A percentile compares a stretch with the other conserved stretches of the same genome.
Evolutionary conservation across 2,329 filamentous ascomycete genomes (phyloP).

Genomic region (Pseudomassariella vexata): DNA sequence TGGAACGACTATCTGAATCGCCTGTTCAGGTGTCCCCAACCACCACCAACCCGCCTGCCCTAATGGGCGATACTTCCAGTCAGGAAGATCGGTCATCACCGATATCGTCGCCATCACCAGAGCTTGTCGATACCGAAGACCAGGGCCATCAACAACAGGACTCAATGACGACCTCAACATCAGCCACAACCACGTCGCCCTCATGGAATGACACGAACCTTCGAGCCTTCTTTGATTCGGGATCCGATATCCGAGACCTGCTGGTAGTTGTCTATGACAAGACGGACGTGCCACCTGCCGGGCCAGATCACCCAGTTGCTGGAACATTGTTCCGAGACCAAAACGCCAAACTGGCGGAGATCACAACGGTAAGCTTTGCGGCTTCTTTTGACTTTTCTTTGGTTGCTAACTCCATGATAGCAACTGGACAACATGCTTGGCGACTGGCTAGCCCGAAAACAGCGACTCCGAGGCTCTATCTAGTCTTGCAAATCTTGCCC

Average conservation of each 20-base stretch:
- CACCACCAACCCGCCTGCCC: slow-evolving; percentile 52
- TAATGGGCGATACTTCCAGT: slow-evolving; percentile 66
- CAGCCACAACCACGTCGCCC: slow-evolving; percentile 52
- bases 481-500: slow-evolving; percentile 20
- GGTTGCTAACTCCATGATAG: slow-evolving; percentile 25
- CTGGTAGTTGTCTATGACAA: slow-evolving; percentile 91
- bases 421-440: slow-evolving; percentile 84
- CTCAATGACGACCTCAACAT: slow-evolving; percentile 47
- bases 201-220: slow-evolving; percentile 90
- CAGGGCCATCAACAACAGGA: slow-evolving; percentile 37
- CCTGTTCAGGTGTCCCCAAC: slow-evolving; percentile 60
- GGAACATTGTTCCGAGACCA: slow-evolving; percentile 79
- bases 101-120: slow-evolving; percentile 59
- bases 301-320: slow-evolving; percentile 80
- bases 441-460: slow-evolving; percentile 70
- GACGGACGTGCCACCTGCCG: slow-evolving; percentile 70
- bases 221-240: slow-evolving; percentile 84
- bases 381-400: slow-evolving; percentile 1
- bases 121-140: slow-evolving; percentile 46
- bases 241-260: slow-evolving; percentile 82
- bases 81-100: slow-evolving; percentile 60
- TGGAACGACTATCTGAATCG: slow-evolving; percentile 57
- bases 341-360: slow-evolving; percentile 77
- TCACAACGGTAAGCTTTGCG: slow-evolving; percentile 60
- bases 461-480: slow-evolving; percentile 50